phyloP scores from a whole-genome alignment of 305 asterid species.

The Andrographis paniculata region DNA sequence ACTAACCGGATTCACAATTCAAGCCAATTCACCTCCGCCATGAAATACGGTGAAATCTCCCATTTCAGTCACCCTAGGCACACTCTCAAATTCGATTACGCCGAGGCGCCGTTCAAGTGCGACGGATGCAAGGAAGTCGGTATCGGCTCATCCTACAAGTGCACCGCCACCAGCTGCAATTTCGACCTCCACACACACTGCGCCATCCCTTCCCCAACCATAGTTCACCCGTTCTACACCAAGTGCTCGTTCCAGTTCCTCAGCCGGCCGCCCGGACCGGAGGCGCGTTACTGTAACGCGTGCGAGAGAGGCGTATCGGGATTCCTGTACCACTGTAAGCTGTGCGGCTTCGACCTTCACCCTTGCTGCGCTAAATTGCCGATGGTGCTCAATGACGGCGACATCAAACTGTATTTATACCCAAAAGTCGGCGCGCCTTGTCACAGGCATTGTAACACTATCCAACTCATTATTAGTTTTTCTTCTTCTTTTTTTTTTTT shows the following conservation, averaged over 20 bases:
- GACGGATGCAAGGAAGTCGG: constrained; percentile 96
- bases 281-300: constrained; percentile 86
- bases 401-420: constrained; percentile 45
- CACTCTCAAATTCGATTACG: constrained; percentile 43
- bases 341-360: constrained; percentile 83
- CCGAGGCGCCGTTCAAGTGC: constrained; percentile 76
- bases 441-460: constrained; percentile 28
- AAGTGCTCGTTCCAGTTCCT: constrained; percentile 68
- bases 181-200: constrained; percentile 86
- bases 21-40: constrained; percentile 10
- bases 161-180: constrained; percentile 45
- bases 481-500: neutral
- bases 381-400: constrained; percentile 66
- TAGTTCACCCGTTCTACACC: constrained; percentile 75
- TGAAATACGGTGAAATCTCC: constrained; percentile 65
- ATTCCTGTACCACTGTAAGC: constrained; percentile 67
- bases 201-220: constrained; percentile 56
- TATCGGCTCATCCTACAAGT: constrained; percentile 74
- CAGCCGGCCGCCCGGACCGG: constrained; percentile 60
- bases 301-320: constrained; percentile 74
- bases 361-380: constrained; percentile 97
- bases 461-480: neutral
- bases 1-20: neutral
- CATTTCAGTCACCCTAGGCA: constrained; percentile 77
- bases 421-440: constrained; percentile 54